These are phyloP conservation scores for Peniophora sp. DNA, from an alignment of 1,284 basidiomycete species.

Conservation along the genomic window DNA sequence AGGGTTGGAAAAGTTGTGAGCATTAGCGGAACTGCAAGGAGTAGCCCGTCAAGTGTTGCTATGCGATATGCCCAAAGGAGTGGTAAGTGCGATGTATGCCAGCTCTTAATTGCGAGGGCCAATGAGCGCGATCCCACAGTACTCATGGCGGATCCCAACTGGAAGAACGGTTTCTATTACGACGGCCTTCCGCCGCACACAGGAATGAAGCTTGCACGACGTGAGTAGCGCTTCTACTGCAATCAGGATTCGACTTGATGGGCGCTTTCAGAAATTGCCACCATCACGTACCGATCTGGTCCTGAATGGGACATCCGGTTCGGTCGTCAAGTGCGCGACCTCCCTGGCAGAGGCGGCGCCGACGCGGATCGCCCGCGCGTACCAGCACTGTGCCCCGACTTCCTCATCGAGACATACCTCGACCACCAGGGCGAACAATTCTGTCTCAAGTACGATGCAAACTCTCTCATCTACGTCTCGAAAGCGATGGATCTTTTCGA, in stretches of 20 bases:
- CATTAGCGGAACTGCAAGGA: conserved; percentile 91
- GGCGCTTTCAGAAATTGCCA: conserved; percentile 78
- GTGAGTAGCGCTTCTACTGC: conserved; percentile 37
- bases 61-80: conserved; percentile 95
- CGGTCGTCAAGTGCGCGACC: conserved; percentile 62
- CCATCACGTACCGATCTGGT: conserved; percentile 97
- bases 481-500: conserved; percentile 99
- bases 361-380: conserved; percentile 30
- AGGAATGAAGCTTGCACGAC: conserved; percentile 97
- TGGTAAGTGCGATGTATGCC: conserved; percentile 43
- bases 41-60: conserved; percentile 86
- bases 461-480: conserved; percentile 96
- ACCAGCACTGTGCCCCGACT: conserved; percentile 91
- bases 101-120: neutral
- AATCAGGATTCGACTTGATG: neutral
- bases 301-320: conserved; percentile 99
- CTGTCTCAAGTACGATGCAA: conserved; percentile 98
- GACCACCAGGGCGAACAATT: conserved; percentile 98
- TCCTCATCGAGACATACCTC: conserved; percentile 97
- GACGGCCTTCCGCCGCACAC: conserved; percentile 90
- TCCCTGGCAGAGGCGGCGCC: conserved; percentile 24
- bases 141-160: conserved; percentile 98
- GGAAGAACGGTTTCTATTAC: conserved; percentile 99
- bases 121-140: conserved; percentile 42
- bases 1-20: conserved; percentile 86